A percentile compares a stretch with the other conserved stretches of the same genome.
phyloP scores from a whole-genome alignment of 2,329 filamentous ascomycete genomes.

The Aureobasidium leucospermi region DNA sequence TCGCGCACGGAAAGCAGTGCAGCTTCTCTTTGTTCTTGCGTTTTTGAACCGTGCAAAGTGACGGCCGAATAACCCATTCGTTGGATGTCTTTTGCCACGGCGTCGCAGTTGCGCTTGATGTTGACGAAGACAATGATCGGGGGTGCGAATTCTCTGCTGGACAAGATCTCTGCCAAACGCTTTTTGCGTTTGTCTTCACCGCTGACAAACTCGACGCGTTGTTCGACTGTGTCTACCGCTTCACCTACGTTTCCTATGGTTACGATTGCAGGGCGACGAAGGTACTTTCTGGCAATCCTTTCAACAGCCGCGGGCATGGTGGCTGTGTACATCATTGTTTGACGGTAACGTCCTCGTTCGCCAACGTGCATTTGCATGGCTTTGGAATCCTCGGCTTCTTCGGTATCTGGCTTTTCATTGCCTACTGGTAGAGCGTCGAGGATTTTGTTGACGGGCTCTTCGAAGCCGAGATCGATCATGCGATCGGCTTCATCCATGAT shows the following conservation, averaged over 20 bases:
- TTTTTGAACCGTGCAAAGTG: conserved; percentile 91
- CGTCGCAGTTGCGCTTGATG: conserved; percentile 98
- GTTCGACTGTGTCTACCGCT: conserved; percentile 95
- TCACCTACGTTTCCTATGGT: conserved; percentile 92
- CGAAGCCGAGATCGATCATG: conserved; percentile 98
- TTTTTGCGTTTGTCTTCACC: conserved; percentile 97
- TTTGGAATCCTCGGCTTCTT: conserved; percentile 77
- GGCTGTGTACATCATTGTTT: conserved; percentile 99
- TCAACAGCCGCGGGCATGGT: conserved; percentile 93
- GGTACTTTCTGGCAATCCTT: conserved; percentile 93
- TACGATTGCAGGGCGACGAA: conserved; percentile 85
- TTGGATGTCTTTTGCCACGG: conserved; percentile 88
- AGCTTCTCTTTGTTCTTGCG: conserved; percentile 94
- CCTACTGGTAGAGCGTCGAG: conserved; percentile 84
- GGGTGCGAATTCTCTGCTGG: conserved; percentile 68
- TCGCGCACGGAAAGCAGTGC: conserved; percentile 78
- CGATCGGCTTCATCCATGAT: conserved; percentile 99
- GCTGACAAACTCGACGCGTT: conserved; percentile 83
- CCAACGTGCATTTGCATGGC: conserved; percentile 78
- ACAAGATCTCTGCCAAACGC: conserved; percentile 82
- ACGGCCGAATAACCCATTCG: conserved; percentile 85
- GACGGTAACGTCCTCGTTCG: conserved; percentile 72
- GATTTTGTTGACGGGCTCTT: conserved; percentile 96
- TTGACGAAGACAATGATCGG: conserved; percentile 99
- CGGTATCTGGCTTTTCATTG: conserved; percentile 92